Conservation (phyloP, 2,329 filamentous ascomycete species). For the Exophiala viscosa region DNA sequence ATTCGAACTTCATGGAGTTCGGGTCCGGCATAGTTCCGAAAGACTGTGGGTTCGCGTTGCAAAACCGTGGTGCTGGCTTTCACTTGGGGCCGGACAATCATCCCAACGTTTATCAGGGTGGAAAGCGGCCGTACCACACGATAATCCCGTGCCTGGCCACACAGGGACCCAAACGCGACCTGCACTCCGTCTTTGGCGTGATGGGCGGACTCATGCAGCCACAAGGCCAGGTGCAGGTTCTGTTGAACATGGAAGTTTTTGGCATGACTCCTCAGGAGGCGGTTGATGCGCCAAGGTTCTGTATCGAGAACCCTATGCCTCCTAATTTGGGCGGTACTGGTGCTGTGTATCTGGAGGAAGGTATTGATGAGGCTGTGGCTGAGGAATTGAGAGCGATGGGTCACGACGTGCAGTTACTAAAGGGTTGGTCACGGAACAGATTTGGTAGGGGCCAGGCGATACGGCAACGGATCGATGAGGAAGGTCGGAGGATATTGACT, state of each 20-base stretch:
- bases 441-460: slow-evolving; percentile 89
- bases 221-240: slow-evolving; percentile 88
- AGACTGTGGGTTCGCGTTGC: slow-evolving; percentile 85
- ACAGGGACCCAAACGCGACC: slow-evolving; percentile 61
- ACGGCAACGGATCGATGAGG: slow-evolving; percentile 68
- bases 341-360: slow-evolving; percentile 75
- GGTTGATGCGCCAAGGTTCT: slow-evolving; percentile 82
- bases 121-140: slow-evolving; percentile 91
- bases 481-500: too few species aligned
- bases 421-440: slow-evolving; percentile 58
- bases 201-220: slow-evolving; percentile 99
- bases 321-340: slow-evolving; percentile 54
- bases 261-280: slow-evolving; percentile 78
- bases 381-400: slow-evolving; percentile 66
- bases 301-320: slow-evolving; percentile 79
- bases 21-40: slow-evolving; percentile 80
- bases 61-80: slow-evolving; percentile 87
- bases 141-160: slow-evolving; percentile 92
- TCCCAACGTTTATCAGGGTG: slow-evolving; percentile 75
- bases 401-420: slow-evolving; percentile 66
- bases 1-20: slow-evolving; percentile 83
- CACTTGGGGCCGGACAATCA: slow-evolving; percentile 61
- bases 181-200: slow-evolving; percentile 87
- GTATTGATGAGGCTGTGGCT: slow-evolving; percentile 65
- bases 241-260: slow-evolving; percentile 83